These are phyloP conservation scores for Papiliotrema nemorosa DNA, from an alignment of 1,284 basidiomycete genomes.

Conservation along the genomic window DNA sequence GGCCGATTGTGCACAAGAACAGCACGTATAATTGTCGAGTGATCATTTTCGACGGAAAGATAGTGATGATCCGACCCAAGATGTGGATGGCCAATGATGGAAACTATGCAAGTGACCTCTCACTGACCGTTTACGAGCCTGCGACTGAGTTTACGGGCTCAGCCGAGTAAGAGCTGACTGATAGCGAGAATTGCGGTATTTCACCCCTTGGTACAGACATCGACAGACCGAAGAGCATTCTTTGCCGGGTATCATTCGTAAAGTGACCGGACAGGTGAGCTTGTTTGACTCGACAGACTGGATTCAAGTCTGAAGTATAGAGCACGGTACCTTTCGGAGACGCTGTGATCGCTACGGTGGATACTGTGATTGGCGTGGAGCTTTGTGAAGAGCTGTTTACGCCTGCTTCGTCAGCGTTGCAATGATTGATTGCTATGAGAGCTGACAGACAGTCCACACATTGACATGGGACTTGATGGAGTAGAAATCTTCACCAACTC, in stretches of 20 bases:
- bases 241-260: conserved; percentile 78
- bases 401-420: conserved; percentile 67
- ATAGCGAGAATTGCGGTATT: conserved; percentile 83
- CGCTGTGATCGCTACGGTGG: conserved; percentile 85
- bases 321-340: conserved; percentile 91
- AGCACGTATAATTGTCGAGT: conserved; percentile 96
- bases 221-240: conserved; percentile 83
- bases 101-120: conserved; percentile 62
- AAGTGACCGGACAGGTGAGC: conserved; percentile 79
- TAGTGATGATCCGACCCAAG: conserved; percentile 92
- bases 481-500: conserved; percentile 99
- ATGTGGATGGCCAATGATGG: conserved; percentile 99
- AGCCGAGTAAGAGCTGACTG: too few species aligned
- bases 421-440: background rate
- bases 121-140: too few species aligned
- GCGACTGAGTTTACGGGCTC: background rate
- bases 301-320: conserved; percentile 47
- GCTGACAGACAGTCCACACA: conserved; percentile 69
- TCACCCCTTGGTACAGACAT: conserved; percentile 91
- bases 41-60: conserved; percentile 78
- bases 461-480: conserved; percentile 92
- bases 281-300: background rate
- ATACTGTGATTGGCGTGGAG: conserved; percentile 94
- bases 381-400: conserved; percentile 97
- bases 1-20: conserved; percentile 95